These are phyloP conservation scores for Trichoderma gamsii DNA, from an alignment of 495 filamentous ascomycete species.

Conservation along the genomic window DNA sequence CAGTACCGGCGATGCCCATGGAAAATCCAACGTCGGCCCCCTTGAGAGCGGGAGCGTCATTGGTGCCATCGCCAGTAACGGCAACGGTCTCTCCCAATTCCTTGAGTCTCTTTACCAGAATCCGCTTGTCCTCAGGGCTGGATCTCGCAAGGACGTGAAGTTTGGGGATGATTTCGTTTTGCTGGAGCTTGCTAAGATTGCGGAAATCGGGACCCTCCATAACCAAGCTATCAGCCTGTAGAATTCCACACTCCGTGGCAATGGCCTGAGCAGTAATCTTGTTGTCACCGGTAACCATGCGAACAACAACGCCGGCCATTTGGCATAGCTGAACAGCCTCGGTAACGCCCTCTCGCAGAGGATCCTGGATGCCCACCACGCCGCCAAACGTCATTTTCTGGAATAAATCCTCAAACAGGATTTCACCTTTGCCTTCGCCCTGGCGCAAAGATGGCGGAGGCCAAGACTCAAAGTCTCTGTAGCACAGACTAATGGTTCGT, in stretches of 20 bases:
- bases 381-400: conserved; percentile 71
- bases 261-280: conserved; percentile 75
- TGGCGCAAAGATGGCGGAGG: conserved; percentile 60
- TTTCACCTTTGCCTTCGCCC: conserved; percentile 57
- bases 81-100: conserved; percentile 73
- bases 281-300: conserved; percentile 92
- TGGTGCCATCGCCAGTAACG: conserved; percentile 85
- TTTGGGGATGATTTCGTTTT: conserved; percentile 64
- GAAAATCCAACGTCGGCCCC: conserved; percentile 87
- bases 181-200: conserved; percentile 61
- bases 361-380: conserved; percentile 83
- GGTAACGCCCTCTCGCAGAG: conserved; percentile 71
- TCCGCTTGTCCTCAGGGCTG: conserved; percentile 81
- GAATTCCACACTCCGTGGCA: conserved; percentile 76
- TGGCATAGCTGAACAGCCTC: conserved; percentile 70
- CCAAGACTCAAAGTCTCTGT: conserved; percentile 86
- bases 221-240: conserved; percentile 62
- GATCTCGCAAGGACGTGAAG: conserved; percentile 83
- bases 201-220: conserved; percentile 85
- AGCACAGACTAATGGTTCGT: conserved; percentile 79
- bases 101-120: conserved; percentile 69
- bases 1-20: conserved; percentile 86
- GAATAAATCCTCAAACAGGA: conserved; percentile 60
- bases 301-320: conserved; percentile 71
- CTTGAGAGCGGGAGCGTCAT: conserved; percentile 81